Conservation (phyloP, 2,329 filamentous ascomycete species). For the Fusarium papillatum region DNA sequence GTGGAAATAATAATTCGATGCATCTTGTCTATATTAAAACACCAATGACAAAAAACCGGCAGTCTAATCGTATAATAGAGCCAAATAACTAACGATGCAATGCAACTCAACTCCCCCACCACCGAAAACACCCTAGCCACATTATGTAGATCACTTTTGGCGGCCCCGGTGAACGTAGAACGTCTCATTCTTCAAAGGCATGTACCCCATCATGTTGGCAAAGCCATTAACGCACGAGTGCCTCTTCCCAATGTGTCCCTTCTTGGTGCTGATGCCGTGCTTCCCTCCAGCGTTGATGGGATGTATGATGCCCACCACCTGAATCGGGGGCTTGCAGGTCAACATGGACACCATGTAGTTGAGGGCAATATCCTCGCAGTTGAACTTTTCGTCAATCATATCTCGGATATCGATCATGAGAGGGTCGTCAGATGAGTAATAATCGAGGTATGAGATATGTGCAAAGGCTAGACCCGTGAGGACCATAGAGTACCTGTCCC, state of each 20-base stretch:
- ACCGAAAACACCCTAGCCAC: neutral
- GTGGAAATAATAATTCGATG: neutral
- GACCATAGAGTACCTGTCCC: constrained; percentile 50
- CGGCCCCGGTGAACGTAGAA: neutral
- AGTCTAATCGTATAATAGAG: neutral
- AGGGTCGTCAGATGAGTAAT: constrained; percentile 49
- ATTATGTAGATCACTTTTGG: neutral
- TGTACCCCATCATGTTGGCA: constrained; percentile 44
- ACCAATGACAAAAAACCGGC: neutral
- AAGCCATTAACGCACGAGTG: constrained; percentile 49
- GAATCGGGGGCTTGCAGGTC: constrained; percentile 48
- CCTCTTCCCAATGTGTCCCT: constrained; percentile 44
- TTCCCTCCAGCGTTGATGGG: constrained; percentile 41
- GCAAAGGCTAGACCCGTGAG: constrained; percentile 53
- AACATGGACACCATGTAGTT: constrained; percentile 51
- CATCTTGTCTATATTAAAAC: neutral
- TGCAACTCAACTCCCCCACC: neutral
- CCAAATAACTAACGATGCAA: neutral
- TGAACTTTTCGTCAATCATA: constrained; percentile 50
- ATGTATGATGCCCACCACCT: constrained; percentile 44
- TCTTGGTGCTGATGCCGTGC: constrained; percentile 45
- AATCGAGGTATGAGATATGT: constrained; percentile 52
- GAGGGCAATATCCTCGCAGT: constrained; percentile 55
- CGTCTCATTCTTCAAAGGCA: constrained; percentile 44
- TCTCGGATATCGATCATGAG: constrained; percentile 45